Conservation (phyloP, 139 green algal species). For the Chlamydomonas eustigma region DNA sequence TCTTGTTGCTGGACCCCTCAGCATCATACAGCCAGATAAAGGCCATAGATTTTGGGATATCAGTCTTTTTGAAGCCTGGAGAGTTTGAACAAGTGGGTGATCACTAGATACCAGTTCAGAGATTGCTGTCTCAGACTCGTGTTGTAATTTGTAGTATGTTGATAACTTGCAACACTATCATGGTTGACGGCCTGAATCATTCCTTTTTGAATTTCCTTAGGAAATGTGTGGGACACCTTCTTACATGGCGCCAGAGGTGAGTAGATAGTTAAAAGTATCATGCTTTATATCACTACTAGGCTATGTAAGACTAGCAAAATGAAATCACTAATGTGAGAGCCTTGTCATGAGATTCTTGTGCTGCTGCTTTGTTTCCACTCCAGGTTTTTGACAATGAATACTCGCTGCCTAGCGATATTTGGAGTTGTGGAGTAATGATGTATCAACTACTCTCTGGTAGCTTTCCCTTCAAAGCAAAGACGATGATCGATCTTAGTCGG, state of each 20-base stretch:
- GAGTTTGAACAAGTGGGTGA: background rate
- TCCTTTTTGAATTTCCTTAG: constrained; percentile 1
- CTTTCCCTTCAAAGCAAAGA: constrained; percentile 63
- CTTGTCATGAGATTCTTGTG: too few relatives aligned
- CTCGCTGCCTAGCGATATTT: constrained; percentile 75
- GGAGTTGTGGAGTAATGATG: constrained; percentile 82
- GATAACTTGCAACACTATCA: constrained; percentile 8
- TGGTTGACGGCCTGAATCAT: background rate
- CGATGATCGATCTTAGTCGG: background rate
- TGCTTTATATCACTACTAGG: too few relatives aligned
- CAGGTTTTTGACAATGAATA: constrained; percentile 68
- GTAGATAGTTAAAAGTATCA: background rate
- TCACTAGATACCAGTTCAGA: background rate
- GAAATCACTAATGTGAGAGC: too few relatives aligned
- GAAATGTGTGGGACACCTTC: constrained; percentile 13
- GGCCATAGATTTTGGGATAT: constrained; percentile 24
- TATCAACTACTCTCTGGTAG: constrained; percentile 79
- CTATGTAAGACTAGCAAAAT: too few relatives aligned
- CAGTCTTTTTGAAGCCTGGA: constrained; percentile 18
- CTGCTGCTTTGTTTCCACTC: background rate
- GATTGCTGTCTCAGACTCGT: background rate
- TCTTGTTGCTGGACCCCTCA: constrained; percentile 12
- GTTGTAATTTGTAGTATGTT: background rate
- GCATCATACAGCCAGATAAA: background rate
- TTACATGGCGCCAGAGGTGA: constrained; percentile 18